Evolutionary conservation across 306 rosid genomes (phyloP), one percentile per base, ranked within the genome.

Genomic region (Prunus kanzakura): DNA sequence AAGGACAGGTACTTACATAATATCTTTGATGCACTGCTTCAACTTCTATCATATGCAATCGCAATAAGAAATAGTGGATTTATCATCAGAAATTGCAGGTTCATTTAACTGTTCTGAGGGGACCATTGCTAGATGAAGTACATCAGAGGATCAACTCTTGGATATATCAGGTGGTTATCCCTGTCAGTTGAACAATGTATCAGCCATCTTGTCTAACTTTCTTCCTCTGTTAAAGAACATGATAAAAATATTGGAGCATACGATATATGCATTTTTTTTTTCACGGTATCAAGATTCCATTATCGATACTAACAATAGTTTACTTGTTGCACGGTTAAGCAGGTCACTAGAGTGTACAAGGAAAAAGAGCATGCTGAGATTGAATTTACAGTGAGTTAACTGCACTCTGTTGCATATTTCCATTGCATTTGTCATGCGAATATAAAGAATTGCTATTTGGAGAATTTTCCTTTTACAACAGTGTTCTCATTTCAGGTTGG

Each of bases 291-390:
- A 35, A 22, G 57, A 51, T 62, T 23, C 67, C 22, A 5, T 49
- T 13, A 30, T 30, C 46, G 6, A 68, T 57, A 20, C 23, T 50
- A 25, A 56, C 20, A 47, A 64, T 32, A 60, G 54, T 46, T 6
- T 25, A 68, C 19, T 13, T 54, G 19, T 69, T 38, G 30, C 16
- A 51, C n/a, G 45, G 29, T 11, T 67, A 56, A 60, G 65, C 82
- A 84, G 87, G 64, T 84, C 55, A 84, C 87, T 49, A 84, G 87
- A 67, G 80, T 84, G 61, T 84, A 80, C 79, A 84, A 84, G 84
- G 82, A 58, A 64, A 84, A 78, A 52, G 87, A 80, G 54, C 84
- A 84, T 64, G 87, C 80, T 8, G 87, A 84, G 76, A 72, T 84
- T 64, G 87, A 84, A 50, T 84, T 80, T 45, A 62, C 50, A 47